These are phyloP conservation scores for Heterotrichella gracilis DNA, from an alignment of 352 stramenopile species.

Conservation along the genomic window DNA sequence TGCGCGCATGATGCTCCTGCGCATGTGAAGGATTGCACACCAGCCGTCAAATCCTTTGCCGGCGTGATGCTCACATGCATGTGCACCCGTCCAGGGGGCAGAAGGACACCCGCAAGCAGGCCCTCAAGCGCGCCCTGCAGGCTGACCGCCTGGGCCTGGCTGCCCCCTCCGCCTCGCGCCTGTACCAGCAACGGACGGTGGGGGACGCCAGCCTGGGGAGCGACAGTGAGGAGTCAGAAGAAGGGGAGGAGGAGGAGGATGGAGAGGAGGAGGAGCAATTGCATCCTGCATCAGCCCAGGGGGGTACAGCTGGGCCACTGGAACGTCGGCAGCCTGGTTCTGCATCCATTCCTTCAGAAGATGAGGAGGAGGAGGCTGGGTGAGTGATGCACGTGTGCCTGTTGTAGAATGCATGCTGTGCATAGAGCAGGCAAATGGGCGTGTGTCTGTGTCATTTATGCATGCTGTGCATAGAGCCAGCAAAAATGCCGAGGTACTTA, in stretches of 20 bases:
- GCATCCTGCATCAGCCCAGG: neutral
- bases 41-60: too few species aligned
- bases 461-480: too few species aligned
- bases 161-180: neutral
- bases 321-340: neutral
- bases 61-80: too few species aligned
- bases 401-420: too few species aligned
- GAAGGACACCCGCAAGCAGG: conserved; percentile 15
- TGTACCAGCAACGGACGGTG: neutral
- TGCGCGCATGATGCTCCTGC: too few species aligned
- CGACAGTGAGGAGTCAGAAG: neutral
- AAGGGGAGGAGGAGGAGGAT: neutral
- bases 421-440: too few species aligned
- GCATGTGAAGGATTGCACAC: too few species aligned
- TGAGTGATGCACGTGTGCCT: too few species aligned
- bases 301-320: neutral
- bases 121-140: conserved; percentile 6
- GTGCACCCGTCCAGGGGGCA: neutral
- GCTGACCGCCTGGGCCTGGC: conserved; percentile 12
- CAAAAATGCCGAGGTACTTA: too few species aligned
- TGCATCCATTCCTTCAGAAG: neutral
- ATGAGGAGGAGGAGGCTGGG: too few species aligned
- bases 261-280: neutral
- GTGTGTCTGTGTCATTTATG: too few species aligned
- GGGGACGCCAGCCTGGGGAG: neutral